Evolutionary conservation across 805 yeast species (phyloP), one percentile per base, ranked within the genome.

Genomic region (Suhomyces sp.): DNA sequence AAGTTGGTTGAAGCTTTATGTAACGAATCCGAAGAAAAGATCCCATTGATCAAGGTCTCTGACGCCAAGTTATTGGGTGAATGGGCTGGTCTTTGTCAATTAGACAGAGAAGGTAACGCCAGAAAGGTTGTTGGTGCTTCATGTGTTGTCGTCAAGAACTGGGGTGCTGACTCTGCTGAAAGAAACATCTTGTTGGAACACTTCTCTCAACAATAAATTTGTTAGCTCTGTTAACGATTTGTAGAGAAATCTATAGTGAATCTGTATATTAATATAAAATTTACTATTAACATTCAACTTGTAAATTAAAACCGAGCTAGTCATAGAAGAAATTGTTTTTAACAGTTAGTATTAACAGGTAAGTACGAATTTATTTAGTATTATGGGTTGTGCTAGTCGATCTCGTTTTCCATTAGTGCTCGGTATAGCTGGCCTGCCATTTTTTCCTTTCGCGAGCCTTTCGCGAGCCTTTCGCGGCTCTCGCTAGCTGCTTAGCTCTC

Each of bases 101-200:
- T 93, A 72, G 98, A 94, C 96, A 90, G 97, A 83, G 98, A 94
- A 72, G 99, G 99, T 83, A 91, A 93, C 85, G 97, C 98, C 82
- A 91, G 97, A 86, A 94, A 94, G 90, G 98, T 94, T 71, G 99
- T 94, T 77, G 99, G 99, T 82, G 96, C 97, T 80, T 92, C 98
- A 70, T 93, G 96, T 81, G 97, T 93, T 75, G 99, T 94, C 71
- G 89, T 94, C 85, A 92, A 89, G 86, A 87, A 91, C 96, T 94
- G 98, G 98, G 99, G 99, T 90, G 96, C 90, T 75, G 97, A 91
- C 81, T 87, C 98, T 70, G 93, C 85, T 73, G 99, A 93, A 83
- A 90, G 97, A 83, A 82, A 85, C 83, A 87, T 89, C 80, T 86
- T 94, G 77, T 85, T 94, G 79, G 96, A 91, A 80, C 92, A 90